phyloP scores from a whole-genome alignment of 352 stramenopile genomes.

The Pythium volutum region DNA sequence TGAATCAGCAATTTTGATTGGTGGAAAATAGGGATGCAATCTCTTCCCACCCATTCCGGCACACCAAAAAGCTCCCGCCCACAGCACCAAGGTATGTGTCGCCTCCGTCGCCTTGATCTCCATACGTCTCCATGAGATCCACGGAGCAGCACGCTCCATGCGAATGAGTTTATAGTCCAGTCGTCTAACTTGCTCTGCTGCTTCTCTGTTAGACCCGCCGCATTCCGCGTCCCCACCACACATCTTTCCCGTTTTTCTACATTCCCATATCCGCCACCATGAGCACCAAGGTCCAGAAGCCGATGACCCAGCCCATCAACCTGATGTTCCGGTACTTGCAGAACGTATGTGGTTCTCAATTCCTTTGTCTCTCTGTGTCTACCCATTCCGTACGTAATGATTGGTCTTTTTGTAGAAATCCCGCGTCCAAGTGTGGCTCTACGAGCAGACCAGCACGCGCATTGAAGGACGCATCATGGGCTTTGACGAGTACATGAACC shows the following conservation, averaged over 20 bases:
- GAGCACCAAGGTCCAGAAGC: conserved; percentile 96
- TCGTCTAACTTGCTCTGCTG: neutral
- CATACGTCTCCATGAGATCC: neutral
- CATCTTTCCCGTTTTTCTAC: neutral
- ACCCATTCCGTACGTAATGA: neutral
- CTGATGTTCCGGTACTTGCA: conserved; percentile 99
- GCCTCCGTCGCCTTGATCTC: neutral
- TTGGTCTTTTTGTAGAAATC: conserved; percentile 82
- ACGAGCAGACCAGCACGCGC: conserved; percentile 97
- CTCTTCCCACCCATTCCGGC: conserved; percentile 29
- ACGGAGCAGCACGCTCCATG: neutral
- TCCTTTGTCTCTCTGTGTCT: neutral
- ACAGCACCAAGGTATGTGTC: conserved; percentile 8
- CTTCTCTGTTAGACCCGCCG: neutral
- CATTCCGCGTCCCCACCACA: neutral
- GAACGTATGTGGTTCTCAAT: conserved; percentile 63
- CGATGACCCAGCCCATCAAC: conserved; percentile 99
- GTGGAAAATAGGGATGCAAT: conserved; percentile 14
- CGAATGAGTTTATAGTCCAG: neutral
- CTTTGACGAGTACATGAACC: conserved; percentile 99
- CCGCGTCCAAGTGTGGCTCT: conserved; percentile 99
- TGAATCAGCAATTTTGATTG: conserved; percentile 2
- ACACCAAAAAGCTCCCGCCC: conserved; percentile 3
- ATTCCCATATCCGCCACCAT: conserved; percentile 43
- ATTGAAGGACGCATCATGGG: conserved; percentile 99